Percentiles rank a stretch among this genome's conserved stretches.
These are phyloP conservation scores for Plenodomus lindquistii DNA, from an alignment of 2,329 filamentous ascomycete genomes.

Conservation along the genomic window DNA sequence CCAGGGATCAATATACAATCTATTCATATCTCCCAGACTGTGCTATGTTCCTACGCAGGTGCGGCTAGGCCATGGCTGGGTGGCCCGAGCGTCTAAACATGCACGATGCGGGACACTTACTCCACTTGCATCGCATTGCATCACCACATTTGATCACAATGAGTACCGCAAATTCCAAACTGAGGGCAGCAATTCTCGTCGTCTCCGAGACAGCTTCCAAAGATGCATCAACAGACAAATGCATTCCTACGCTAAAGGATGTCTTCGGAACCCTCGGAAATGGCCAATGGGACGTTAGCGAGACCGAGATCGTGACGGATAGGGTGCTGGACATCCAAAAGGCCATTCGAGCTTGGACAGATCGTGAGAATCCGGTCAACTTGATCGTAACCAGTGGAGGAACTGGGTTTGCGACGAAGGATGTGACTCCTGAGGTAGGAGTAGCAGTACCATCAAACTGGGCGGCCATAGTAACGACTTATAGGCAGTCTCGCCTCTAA, in stretches of 20 bases:
- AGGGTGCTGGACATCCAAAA: slow-evolving; percentile 73
- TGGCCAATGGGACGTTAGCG: slow-evolving; percentile 71
- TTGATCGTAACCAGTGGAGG: slow-evolving; percentile 88
- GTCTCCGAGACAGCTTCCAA: slow-evolving; percentile 87
- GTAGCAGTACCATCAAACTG: background rate
- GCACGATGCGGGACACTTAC: slow-evolving; percentile 20
- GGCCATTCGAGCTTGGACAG: slow-evolving; percentile 73
- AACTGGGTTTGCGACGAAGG: slow-evolving; percentile 85
- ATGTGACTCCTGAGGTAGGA: slow-evolving; percentile 85
- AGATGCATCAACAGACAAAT: slow-evolving; percentile 78
- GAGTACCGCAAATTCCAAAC: slow-evolving; percentile 43
- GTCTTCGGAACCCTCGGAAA: slow-evolving; percentile 70
- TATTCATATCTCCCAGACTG: background rate
- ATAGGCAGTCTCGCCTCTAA: slow-evolving; percentile 75
- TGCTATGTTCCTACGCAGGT: background rate
- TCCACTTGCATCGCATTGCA: slow-evolving; percentile 23
- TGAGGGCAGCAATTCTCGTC: slow-evolving; percentile 79
- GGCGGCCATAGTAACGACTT: slow-evolving; percentile 4
- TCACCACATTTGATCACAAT: slow-evolving; percentile 25
- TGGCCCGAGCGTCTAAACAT: slow-evolving; percentile 24
- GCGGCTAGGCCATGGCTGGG: background rate
- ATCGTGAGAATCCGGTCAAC: slow-evolving; percentile 65
- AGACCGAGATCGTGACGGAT: slow-evolving; percentile 79
- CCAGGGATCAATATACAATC: slow-evolving; percentile 14
- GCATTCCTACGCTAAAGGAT: slow-evolving; percentile 66